phyloP scores from a whole-genome alignment of 2,329 filamentous ascomycete species.

The Endoconidiophora laricicola region DNA sequence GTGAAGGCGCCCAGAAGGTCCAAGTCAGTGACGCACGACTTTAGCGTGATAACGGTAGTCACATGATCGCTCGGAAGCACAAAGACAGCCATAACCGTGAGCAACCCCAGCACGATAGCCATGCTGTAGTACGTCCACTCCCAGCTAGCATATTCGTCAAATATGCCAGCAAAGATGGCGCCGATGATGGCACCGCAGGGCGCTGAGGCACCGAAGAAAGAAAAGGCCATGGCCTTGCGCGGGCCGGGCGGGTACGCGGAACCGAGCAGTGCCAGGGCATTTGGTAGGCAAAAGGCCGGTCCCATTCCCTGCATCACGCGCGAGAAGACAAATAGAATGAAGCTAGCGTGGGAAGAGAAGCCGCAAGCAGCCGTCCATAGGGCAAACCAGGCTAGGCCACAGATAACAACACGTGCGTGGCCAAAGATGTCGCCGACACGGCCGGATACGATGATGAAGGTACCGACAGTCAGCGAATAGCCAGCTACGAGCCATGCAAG shows the following conservation, averaged over 20 bases:
- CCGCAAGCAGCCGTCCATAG: slow-evolving; percentile 35
- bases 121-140: slow-evolving; percentile 31
- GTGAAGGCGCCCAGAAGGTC: slow-evolving; percentile 25
- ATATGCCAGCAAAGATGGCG: slow-evolving; percentile 24
- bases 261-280: slow-evolving; percentile 45
- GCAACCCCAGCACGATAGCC: slow-evolving; percentile 17
- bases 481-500: slow-evolving; percentile 41
- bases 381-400: slow-evolving; percentile 37
- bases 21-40: slow-evolving; percentile 14
- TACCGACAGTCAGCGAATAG: slow-evolving; percentile 37
- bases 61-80: slow-evolving; percentile 20
- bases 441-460: slow-evolving; percentile 40
- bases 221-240: slow-evolving; percentile 44
- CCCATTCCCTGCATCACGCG: slow-evolving; percentile 44
- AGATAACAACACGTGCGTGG: slow-evolving; percentile 35
- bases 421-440: slow-evolving; percentile 42
- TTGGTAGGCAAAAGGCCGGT: slow-evolving; percentile 45
- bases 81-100: slow-evolving; percentile 20
- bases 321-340: slow-evolving; percentile 22
- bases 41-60: not conserved
- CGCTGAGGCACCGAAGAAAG: slow-evolving; percentile 29
- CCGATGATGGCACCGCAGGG: slow-evolving; percentile 30
- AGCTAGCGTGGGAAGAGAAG: slow-evolving; percentile 27
- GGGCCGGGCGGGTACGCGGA: slow-evolving; percentile 37
- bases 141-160: slow-evolving; percentile 28